Evolutionary conservation across 164 flowering plant species (phyloP).

Genomic region (Umbellularia californica): DNA sequence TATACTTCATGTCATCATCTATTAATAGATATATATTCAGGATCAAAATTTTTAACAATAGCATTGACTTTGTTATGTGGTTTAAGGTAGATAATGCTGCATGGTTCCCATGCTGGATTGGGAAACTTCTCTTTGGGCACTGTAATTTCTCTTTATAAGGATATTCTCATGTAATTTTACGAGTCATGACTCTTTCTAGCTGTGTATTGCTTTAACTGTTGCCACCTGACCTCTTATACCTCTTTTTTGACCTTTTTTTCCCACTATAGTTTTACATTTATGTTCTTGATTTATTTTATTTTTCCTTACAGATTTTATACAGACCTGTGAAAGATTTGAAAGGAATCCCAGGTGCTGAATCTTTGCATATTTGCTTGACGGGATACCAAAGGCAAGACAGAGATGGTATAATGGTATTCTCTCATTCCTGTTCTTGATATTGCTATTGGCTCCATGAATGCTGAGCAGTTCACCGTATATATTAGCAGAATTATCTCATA

Average conservation of each 20-base stretch:
- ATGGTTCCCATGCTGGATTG: no score
- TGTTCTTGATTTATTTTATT: not conserved
- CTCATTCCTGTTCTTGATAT: no score
- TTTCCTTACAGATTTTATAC: conserved; percentile 55
- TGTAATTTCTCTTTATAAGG: not conserved
- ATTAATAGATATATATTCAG: not conserved
- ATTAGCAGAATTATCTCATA: no score
- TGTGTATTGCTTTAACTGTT: not conserved
- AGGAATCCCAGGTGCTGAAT: conserved; percentile 78
- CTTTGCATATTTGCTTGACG: conserved; percentile 68
- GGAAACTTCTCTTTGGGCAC: no score
- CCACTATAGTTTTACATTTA: not conserved
- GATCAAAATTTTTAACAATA: no score
- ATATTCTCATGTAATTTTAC: not conserved
- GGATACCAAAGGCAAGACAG: conserved; percentile 87
- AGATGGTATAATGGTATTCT: conserved; percentile 76
- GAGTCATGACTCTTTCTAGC: not conserved
- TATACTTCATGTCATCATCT: not conserved
- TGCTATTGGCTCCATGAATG: no score
- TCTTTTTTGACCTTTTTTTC: not conserved
- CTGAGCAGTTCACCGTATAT: no score
- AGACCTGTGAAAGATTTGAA: conserved; percentile 67
- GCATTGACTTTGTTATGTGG: no score
- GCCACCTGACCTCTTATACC: not conserved
- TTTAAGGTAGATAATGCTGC: no score